Percentiles rank a stretch among this genome's conserved stretches.
Evolutionary conservation across 2,329 filamentous ascomycete genomes (phyloP).

Genomic region (Xylariaceae sp.): DNA sequence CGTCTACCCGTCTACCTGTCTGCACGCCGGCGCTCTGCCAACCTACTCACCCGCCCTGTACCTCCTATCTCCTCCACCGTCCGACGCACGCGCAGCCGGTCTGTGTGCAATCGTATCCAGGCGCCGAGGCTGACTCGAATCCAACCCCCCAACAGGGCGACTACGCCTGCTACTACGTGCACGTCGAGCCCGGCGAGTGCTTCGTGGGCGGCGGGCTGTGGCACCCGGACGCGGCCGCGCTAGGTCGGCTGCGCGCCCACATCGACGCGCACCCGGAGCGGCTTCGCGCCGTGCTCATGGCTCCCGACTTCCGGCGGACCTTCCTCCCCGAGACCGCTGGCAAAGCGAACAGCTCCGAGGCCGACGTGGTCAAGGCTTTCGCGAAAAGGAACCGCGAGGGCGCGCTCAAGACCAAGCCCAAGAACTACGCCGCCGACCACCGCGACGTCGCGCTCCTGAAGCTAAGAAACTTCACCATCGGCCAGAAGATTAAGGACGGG

Average conservation of each 20-base stretch:
- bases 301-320: slow-evolving; percentile 50
- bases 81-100: too few species aligned
- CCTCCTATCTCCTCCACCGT: too few species aligned
- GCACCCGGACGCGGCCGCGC: slow-evolving; percentile 62
- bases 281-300: slow-evolving; percentile 60
- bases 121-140: too few species aligned
- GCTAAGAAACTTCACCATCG: slow-evolving; percentile 70
- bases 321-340: slow-evolving; percentile 53
- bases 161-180: slow-evolving; percentile 87
- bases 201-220: slow-evolving; percentile 79
- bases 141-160: too few species aligned
- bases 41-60: too few species aligned
- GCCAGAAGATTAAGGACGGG: slow-evolving; percentile 57
- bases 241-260: slow-evolving; percentile 61
- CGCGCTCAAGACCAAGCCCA: slow-evolving; percentile 78
- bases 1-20: too few species aligned
- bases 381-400: slow-evolving; percentile 60
- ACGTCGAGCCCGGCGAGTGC: slow-evolving; percentile 64
- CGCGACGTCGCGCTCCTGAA: slow-evolving; percentile 74
- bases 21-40: too few species aligned
- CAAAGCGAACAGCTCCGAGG: slow-evolving; percentile 37
- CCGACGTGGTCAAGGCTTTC: slow-evolving; percentile 55
- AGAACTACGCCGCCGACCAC: slow-evolving; percentile 71
- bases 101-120: too few species aligned
- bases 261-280: slow-evolving; percentile 66